Percentiles rank a stretch among this genome's conserved stretches.
Conservation (phyloP, 2,329 filamentous ascomycete species). For the Chrysoporthe deuterocubensis region DNA sequence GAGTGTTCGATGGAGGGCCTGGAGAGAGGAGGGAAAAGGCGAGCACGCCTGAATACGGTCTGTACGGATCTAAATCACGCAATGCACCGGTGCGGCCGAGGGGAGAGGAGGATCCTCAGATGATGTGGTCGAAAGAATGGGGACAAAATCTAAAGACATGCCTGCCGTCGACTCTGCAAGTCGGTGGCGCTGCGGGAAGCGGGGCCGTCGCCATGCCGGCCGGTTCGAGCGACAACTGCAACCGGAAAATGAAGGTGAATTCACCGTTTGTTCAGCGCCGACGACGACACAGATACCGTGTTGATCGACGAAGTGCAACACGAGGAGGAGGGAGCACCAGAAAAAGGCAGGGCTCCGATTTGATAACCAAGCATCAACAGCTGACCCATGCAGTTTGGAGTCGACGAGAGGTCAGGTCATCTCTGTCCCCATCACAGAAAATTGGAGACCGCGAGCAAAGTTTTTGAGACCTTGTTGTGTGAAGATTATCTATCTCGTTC, state of each 20-base stretch:
- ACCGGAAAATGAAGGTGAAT: not conserved
- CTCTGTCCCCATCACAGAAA: not conserved
- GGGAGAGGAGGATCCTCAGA: not conserved
- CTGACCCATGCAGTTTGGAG: too few species aligned
- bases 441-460: not conserved
- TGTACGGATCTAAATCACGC: not conserved
- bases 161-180: constrained; percentile 13
- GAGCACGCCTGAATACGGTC: not conserved
- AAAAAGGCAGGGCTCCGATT: too few species aligned
- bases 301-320: too few species aligned
- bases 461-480: not conserved
- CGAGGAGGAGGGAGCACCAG: too few species aligned
- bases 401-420: not conserved
- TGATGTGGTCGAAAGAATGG: not conserved
- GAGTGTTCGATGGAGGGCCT: not conserved
- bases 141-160: constrained; percentile 5
- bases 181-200: constrained; percentile 9
- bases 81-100: not conserved
- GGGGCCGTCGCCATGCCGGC: constrained; percentile 20
- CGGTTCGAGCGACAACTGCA: constrained; percentile 1
- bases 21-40: not conserved
- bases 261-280: too few species aligned
- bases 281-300: too few species aligned
- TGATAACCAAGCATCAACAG: too few species aligned
- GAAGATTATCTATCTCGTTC: constrained; percentile 25